Conservation (phyloP, 2,329 filamentous ascomycete genomes). For the Aspergillus aculeatus region DNA sequence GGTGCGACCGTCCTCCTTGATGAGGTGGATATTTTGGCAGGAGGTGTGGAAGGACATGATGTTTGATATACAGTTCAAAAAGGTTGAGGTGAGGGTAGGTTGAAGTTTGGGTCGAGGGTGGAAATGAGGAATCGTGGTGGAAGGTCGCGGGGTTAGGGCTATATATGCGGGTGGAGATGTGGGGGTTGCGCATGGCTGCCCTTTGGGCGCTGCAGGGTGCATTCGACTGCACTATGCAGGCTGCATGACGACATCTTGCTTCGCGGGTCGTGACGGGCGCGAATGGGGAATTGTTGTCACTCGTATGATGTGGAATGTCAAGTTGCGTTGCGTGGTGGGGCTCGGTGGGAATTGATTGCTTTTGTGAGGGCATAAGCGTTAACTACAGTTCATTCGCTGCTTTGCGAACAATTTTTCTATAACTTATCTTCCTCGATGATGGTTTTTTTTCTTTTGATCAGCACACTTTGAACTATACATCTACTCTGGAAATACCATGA, state of each 20-base stretch:
- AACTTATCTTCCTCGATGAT: no score
- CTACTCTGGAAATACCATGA: no score
- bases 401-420: no score
- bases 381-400: no score
- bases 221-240: background rate
- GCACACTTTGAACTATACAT: no score
- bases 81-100: background rate
- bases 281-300: no score
- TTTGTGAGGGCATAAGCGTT: no score
- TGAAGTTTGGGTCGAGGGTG: no score
- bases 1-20: slow-evolving; percentile 11
- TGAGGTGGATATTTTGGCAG: slow-evolving; percentile 14
- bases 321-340: no score
- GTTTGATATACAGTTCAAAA: background rate
- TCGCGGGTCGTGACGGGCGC: background rate
- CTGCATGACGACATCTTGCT: background rate
- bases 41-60: slow-evolving; percentile 19
- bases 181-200: background rate
- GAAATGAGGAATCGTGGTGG: background rate
- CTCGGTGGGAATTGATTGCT: no score
- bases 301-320: no score
- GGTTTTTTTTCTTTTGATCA: no score
- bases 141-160: background rate
- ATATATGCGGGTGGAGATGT: background rate
- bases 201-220: background rate